A percentile compares a stretch with the other conserved stretches of the same genome.
Conservation (phyloP, 257 asterid species). For the Agastache rugosa region DNA sequence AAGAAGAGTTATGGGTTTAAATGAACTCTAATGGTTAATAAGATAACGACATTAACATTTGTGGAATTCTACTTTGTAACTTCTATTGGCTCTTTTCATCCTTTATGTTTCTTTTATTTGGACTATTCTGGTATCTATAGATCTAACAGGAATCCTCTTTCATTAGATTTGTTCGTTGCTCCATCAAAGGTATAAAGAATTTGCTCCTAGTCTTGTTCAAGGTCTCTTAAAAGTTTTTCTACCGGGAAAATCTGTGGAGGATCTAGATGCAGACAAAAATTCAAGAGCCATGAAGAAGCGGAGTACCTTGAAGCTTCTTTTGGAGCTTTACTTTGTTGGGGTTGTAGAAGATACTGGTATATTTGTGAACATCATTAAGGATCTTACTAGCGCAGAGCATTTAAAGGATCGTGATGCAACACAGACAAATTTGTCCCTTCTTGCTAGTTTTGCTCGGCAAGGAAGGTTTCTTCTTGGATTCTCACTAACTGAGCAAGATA, state of each 20-base stretch:
- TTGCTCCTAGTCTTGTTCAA: constrained; percentile 92
- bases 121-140: constrained; percentile 5
- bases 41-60: constrained; percentile 3
- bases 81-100: constrained; percentile 20
- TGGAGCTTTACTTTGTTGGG: constrained; percentile 97
- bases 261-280: constrained; percentile 80
- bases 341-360: constrained; percentile 81
- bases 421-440: constrained; percentile 94
- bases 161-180: constrained; percentile 95
- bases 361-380: constrained; percentile 80
- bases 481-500: constrained; percentile 77
- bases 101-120: constrained; percentile 15
- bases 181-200: constrained; percentile 96
- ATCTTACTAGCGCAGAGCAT: constrained; percentile 84
- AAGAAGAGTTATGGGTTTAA: constrained; percentile 2
- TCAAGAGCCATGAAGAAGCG: constrained; percentile 96
- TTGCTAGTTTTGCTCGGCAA: constrained; percentile 96
- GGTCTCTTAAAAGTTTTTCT: constrained; percentile 84
- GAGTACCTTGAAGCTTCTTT: constrained; percentile 89
- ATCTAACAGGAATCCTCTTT: constrained; percentile 34
- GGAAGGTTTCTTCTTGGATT: constrained; percentile 94
- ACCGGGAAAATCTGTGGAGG: constrained; percentile 84
- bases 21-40: constrained; percentile 7
- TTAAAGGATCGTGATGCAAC: constrained; percentile 96
- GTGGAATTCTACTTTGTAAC: not conserved